phyloP scores from a whole-genome alignment of 345 rosid species.

The Arabidopsis suecica region DNA sequence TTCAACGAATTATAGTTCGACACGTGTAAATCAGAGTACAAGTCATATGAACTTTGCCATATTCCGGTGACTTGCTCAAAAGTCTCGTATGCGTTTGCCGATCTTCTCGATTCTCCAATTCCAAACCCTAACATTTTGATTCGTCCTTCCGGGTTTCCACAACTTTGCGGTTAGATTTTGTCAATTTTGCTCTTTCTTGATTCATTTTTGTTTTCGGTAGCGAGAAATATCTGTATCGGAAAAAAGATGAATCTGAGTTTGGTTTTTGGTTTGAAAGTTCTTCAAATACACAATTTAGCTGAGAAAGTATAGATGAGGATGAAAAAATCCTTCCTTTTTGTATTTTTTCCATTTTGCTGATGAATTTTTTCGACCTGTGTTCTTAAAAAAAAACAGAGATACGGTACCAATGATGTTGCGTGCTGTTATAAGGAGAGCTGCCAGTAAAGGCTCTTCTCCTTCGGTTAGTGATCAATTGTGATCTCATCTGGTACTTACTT shows the following conservation, averaged over 20 bases:
- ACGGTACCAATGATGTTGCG: constrained; percentile 22
- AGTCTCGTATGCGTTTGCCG: constrained; percentile 16
- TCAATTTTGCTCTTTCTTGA: background rate
- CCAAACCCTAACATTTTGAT: background rate
- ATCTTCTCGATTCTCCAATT: constrained; percentile 2
- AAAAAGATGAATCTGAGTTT: constrained; percentile 5
- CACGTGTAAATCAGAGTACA: constrained; percentile 1
- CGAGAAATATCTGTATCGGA: background rate
- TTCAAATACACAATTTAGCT: constrained; percentile 3
- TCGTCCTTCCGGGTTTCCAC: background rate
- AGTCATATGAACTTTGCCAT: constrained; percentile 4
- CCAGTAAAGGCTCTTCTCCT: constrained; percentile 27
- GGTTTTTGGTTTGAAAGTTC: background rate
- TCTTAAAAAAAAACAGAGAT: constrained; percentile 19
- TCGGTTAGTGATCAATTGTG: background rate
- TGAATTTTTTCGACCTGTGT: background rate
- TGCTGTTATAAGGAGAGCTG: constrained; percentile 27
- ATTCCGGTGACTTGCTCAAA: constrained; percentile 27
- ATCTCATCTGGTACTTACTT: background rate
- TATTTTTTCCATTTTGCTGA: background rate
- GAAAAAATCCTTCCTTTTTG: background rate
- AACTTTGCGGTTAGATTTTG: background rate
- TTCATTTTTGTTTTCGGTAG: background rate
- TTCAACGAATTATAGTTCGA: background rate
- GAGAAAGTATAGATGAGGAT: background rate